Evolutionary conservation across 1,284 basidiomycete genomes (phyloP).

Genomic region (Cystobasidium pallidum): DNA sequence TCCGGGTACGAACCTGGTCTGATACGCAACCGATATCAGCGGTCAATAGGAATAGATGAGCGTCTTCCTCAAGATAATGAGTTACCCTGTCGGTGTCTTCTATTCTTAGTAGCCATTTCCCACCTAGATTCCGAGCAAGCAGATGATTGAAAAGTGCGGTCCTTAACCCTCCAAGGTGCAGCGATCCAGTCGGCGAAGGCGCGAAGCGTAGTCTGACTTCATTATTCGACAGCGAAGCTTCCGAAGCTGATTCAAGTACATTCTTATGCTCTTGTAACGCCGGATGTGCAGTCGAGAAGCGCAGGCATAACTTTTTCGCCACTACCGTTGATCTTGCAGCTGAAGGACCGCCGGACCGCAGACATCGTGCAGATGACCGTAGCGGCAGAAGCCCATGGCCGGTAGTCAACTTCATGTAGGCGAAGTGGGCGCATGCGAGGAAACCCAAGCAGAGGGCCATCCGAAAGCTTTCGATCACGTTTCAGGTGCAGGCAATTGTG

Average conservation of each 20-base stretch:
- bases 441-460: neutral
- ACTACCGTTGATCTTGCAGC: neutral
- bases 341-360: neutral
- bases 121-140: slow-evolving; percentile 75
- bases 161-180: slow-evolving; percentile 94
- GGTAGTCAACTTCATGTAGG: neutral
- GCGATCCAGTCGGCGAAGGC: slow-evolving; percentile 90
- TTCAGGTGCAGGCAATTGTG: too few relatives aligned
- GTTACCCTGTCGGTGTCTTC: slow-evolving; percentile 89
- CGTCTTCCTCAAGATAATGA: too few relatives aligned
- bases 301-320: slow-evolving; percentile 14
- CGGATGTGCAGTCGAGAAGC: slow-evolving; percentile 1
- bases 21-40: neutral
- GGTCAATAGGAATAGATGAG: neutral
- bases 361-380: too few relatives aligned
- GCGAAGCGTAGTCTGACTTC: slow-evolving; percentile 78
- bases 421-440: too few relatives aligned
- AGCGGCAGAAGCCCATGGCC: neutral
- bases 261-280: neutral
- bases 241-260: neutral
- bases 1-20: slow-evolving; percentile 75
- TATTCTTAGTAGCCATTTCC: slow-evolving; percentile 86
- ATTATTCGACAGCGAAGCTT: neutral
- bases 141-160: slow-evolving; percentile 94
- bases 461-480: slow-evolving; percentile 3